phyloP scores from a whole-genome alignment of 1,284 basidiomycete genomes.

The Cystobasidium sp. region DNA sequence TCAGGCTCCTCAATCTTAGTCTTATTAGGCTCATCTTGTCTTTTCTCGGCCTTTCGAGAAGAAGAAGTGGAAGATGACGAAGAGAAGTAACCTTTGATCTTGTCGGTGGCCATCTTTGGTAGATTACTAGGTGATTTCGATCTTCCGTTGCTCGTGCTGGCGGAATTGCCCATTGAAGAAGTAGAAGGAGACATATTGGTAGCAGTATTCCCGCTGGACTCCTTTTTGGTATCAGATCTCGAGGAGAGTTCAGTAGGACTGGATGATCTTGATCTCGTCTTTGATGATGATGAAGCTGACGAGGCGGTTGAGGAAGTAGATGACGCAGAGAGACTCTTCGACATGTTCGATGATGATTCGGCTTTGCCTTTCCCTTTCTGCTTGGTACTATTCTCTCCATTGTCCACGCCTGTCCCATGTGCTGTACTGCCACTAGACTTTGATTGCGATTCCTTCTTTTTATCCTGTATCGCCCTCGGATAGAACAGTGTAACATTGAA shows the following conservation, averaged over 20 bases:
- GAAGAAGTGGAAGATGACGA: no score
- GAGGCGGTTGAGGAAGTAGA: conserved; percentile 1
- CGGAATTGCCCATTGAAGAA: background rate
- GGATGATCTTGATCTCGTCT: conserved; percentile 7
- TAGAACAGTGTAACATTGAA: conserved; percentile 45
- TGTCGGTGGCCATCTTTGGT: conserved; percentile 30
- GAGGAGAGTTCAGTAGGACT: background rate
- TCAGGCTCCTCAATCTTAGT: conserved; percentile 1
- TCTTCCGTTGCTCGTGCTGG: background rate
- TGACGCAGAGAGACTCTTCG: conserved; percentile 4
- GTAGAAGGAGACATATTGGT: background rate
- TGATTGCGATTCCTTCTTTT: background rate
- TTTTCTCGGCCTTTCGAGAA: background rate
- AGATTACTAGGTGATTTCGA: conserved; percentile 11
- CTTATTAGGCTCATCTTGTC: conserved; percentile 4
- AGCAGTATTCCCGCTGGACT: background rate
- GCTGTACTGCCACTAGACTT: background rate
- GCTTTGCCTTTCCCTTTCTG: background rate
- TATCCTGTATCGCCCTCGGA: conserved; percentile 20
- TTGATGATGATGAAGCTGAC: conserved; percentile 15
- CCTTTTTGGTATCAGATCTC: background rate
- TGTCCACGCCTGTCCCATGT: background rate
- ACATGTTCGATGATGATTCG: background rate
- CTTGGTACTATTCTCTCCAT: background rate
- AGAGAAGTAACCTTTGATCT: conserved; percentile 37